phyloP scores from a whole-genome alignment of 2,329 filamentous ascomycete species.

The Arthrobotrys musiformis region DNA sequence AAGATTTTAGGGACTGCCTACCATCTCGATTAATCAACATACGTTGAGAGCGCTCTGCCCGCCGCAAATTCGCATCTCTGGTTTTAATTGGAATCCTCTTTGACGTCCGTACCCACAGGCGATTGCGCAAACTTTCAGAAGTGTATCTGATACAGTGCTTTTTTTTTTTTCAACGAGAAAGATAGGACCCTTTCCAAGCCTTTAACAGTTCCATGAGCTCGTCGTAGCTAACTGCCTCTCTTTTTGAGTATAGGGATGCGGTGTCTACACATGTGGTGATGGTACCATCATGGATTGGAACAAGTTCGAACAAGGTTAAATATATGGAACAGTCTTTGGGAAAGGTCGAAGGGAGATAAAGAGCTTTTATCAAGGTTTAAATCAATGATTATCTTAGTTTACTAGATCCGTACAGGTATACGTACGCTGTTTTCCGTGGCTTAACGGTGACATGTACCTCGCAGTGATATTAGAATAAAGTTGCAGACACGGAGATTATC shows the following conservation, averaged over 20 bases:
- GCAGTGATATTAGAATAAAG: background rate
- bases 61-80: background rate
- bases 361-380: too few relatives aligned
- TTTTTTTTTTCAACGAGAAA: too few relatives aligned
- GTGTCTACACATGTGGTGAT: background rate
- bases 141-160: too few relatives aligned
- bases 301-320: background rate
- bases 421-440: conserved; percentile 1
- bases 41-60: background rate
- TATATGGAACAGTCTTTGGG: background rate
- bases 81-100: background rate
- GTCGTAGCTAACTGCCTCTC: background rate
- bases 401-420: background rate
- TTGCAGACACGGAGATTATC: conserved; percentile 6
- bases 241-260: background rate
- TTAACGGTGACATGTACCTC: conserved; percentile 10
- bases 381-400: too few relatives aligned
- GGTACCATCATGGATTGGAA: background rate
- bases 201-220: background rate
- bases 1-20: background rate
- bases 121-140: background rate
- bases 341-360: background rate
- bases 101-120: too few relatives aligned
- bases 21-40: background rate
- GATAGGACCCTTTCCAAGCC: background rate